Conservation (phyloP, 2,329 filamentous ascomycete genomes). For the Penicillium sp. region DNA sequence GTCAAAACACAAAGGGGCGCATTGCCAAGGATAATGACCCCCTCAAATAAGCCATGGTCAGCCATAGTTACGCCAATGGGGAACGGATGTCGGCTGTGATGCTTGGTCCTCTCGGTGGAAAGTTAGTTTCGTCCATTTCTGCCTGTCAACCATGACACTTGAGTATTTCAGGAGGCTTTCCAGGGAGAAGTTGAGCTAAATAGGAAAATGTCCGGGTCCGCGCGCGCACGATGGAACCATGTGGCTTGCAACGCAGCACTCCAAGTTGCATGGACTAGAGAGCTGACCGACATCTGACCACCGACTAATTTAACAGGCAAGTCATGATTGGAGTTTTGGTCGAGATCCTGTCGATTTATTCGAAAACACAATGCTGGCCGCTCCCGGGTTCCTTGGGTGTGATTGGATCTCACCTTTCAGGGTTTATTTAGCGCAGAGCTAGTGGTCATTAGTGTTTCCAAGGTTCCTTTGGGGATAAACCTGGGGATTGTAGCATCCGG, state of each 20-base stretch:
- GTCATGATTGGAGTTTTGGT: not conserved
- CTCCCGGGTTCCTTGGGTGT: not conserved
- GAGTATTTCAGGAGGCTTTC: too few relatives aligned
- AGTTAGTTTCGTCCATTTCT: not conserved
- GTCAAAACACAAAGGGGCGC: conserved; percentile 3
- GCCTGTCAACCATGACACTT: not conserved
- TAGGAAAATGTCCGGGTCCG: conserved; percentile 9
- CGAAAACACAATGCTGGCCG: not conserved
- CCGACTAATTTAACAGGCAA: not conserved
- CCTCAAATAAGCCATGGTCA: not conserved
- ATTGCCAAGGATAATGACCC: conserved; percentile 1
- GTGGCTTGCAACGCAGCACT: conserved; percentile 18
- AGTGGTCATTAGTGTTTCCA: not conserved
- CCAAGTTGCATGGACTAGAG: conserved; percentile 20
- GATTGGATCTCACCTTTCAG: not conserved
- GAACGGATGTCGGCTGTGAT: not conserved
- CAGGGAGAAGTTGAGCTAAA: not conserved
- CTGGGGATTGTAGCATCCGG: conserved; percentile 8
- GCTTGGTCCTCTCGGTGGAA: not conserved
- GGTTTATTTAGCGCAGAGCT: not conserved
- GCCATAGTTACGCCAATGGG: not conserved
- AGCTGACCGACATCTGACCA: conserved; percentile 1
- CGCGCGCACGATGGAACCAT: conserved; percentile 22
- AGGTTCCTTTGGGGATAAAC: not conserved
- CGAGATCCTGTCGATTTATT: not conserved